Base-by-base conservation (phyloP, 768 basidiomycete genomes). In the Naematelia encephala region DNA sequence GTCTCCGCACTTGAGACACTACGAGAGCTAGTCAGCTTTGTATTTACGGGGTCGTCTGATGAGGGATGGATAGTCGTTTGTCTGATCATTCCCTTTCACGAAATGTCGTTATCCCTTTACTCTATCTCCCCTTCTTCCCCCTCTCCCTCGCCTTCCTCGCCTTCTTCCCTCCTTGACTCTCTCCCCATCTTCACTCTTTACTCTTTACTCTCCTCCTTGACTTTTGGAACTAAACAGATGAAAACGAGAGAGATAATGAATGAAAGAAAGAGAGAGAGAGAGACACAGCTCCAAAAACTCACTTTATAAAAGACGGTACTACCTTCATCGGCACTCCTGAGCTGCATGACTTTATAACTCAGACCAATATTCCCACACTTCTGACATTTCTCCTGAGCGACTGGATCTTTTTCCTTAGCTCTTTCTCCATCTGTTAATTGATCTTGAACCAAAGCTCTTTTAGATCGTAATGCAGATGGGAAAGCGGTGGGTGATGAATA, bases 231-330 rank as follows among this genome's bases (percentile, higher is more conserved):
- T n/a, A n/a, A n/a, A n/a, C n/a, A n/a, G n/a, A n/a, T 23, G 28
- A 29, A 25, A 30, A 28, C 5, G 21, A 26, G n/a, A 47, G 25
- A 5, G 46, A 47, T 8, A 19, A 21, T 47, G 28, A 8, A 22
- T 16, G 51, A 34, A 23, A 5, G 44, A 26, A 39, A 28, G 43
- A 48, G 5, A 8, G 34, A 39, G n/a, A n/a, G 53, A 34, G 51
- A 50, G 27, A 44, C 49, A 50, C 11, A n/a, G 42, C 34, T 21
- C 51, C 8, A 16, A 22, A 29, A 22, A 81, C 88, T 61, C 73
- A 91, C 91, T n/a, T 87, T 90, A 77, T 93, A 96, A 76, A 94
- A 86, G 68, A 93, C 86, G 12, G 91, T 96, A 28, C 90, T 89
- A 2, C 92, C 92, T 81, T 94, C 92, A 77, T 94, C 92, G 39